Percentiles rank a stretch among this genome's conserved stretches.
Evolutionary conservation across 2,329 filamentous ascomycete genomes (phyloP).

Genomic region (Cordyceps tenuipes): DNA sequence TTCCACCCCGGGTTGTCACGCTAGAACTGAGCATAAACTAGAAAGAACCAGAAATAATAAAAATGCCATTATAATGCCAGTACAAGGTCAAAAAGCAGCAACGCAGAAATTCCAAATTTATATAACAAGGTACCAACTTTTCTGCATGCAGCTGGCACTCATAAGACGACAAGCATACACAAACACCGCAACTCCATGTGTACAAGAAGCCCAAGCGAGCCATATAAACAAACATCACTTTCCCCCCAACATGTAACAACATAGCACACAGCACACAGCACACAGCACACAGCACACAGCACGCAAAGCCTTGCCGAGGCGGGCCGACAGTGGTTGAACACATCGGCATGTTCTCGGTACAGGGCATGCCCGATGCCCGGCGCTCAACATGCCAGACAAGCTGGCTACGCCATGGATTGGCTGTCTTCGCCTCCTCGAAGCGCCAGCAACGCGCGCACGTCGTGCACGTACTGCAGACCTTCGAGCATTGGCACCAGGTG

Average conservation of each 20-base stretch:
- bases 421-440: constrained; percentile 78
- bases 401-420: constrained; percentile 39
- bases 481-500: constrained; percentile 89
- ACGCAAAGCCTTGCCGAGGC: not conserved
- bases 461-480: constrained; percentile 91
- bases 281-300: too few relatives aligned
- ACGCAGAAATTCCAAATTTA: not conserved
- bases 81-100: not conserved
- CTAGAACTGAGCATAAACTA: not conserved
- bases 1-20: not conserved
- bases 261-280: not conserved
- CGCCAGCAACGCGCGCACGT: constrained; percentile 84
- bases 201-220: constrained; percentile 1
- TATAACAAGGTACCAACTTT: constrained; percentile 4
- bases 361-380: not conserved
- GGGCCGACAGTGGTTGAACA: constrained; percentile 13
- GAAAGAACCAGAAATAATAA: too few relatives aligned
- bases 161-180: not conserved
- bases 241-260: not conserved
- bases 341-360: not conserved
- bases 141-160: not conserved
- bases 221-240: not conserved
- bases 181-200: constrained; percentile 8
- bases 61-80: not conserved
- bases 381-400: not conserved